Percentiles rank a stretch among this genome's conserved stretches.
phyloP scores from a whole-genome alignment of 176 grass and related monocot genomes.

The Carex parvula region DNA sequence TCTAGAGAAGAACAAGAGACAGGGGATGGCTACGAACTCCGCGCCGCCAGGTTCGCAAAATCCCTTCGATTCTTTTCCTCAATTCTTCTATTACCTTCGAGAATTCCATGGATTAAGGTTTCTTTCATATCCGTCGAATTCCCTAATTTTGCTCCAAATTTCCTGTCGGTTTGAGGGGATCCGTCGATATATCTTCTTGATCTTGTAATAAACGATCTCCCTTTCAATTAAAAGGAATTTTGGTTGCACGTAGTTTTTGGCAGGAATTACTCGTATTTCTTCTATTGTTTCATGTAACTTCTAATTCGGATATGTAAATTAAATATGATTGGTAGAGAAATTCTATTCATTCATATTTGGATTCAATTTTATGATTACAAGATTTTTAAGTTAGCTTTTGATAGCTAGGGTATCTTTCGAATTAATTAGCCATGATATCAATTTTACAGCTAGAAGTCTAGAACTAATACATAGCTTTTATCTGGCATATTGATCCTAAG shows the following conservation, averaged over 20 bases:
- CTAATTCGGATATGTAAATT: background rate
- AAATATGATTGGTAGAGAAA: background rate
- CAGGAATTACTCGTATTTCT: background rate
- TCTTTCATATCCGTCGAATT: background rate
- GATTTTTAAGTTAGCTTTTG: background rate
- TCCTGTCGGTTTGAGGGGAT: background rate
- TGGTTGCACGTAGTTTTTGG: background rate
- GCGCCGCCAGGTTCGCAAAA: slow-evolving; percentile 28
- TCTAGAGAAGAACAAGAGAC: slow-evolving; percentile 20
- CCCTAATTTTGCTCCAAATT: background rate
- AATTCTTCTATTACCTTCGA: background rate
- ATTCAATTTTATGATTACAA: background rate
- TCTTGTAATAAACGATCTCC: background rate
- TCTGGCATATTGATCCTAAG: background rate
- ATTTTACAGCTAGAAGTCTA: background rate
- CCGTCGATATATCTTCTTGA: background rate
- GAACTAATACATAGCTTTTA: background rate
- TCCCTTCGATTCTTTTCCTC: background rate
- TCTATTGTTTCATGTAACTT: background rate
- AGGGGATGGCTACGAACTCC: slow-evolving; percentile 26
- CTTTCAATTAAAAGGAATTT: background rate
- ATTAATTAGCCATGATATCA: background rate
- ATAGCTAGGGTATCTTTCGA: background rate
- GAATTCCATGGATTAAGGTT: background rate
- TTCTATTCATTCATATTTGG: background rate